Percentiles rank a stretch among this genome's conserved stretches.
Evolutionary conservation across 306 rosid genomes (phyloP).

Genomic region (Alnus rubra): DNA sequence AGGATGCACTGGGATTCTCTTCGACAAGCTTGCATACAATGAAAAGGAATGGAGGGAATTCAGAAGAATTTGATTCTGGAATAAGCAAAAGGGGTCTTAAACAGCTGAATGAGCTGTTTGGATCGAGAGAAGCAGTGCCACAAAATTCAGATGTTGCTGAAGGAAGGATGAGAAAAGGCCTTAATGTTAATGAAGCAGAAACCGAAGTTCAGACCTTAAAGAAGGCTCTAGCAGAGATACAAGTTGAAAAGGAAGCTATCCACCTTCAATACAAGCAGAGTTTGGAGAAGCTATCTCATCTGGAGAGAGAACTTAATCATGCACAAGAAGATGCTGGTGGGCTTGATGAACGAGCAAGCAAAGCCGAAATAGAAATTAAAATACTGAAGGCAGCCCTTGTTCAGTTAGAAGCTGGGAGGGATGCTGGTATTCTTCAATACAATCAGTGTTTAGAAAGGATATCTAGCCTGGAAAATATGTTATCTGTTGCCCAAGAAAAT

Average conservation of each 20-base stretch:
- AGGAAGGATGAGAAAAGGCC: slow-evolving; percentile 24
- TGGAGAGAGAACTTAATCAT: slow-evolving; percentile 62
- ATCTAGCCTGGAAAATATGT: slow-evolving; percentile 54
- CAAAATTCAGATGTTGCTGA: slow-evolving; percentile 23
- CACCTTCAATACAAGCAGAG: slow-evolving; percentile 69
- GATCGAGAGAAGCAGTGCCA: slow-evolving; percentile 33
- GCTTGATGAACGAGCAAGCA: slow-evolving; percentile 81
- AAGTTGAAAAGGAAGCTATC: slow-evolving; percentile 73
- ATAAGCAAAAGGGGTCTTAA: slow-evolving; percentile 69
- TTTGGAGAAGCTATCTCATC: slow-evolving; percentile 63
- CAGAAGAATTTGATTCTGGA: slow-evolving; percentile 41
- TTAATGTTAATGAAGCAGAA: slow-evolving; percentile 28
- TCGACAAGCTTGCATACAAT: slow-evolving; percentile 37
- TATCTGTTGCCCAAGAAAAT: slow-evolving; percentile 52
- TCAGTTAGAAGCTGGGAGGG: slow-evolving; percentile 64
- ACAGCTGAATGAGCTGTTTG: slow-evolving; percentile 60
- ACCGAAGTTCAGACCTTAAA: slow-evolving; percentile 63
- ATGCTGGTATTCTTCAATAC: slow-evolving; percentile 67
- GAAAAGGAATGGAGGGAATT: slow-evolving; percentile 41
- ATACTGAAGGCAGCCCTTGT: slow-evolving; percentile 72
- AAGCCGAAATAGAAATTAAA: slow-evolving; percentile 82
- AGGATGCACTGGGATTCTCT: slow-evolving; percentile 50
- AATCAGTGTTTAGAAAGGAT: slow-evolving; percentile 68
- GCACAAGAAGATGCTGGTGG: slow-evolving; percentile 59
- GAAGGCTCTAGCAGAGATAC: slow-evolving; percentile 57